Evolutionary conservation across 441 rosid genomes (phyloP).

Genomic region (Populus hybrid): DNA sequence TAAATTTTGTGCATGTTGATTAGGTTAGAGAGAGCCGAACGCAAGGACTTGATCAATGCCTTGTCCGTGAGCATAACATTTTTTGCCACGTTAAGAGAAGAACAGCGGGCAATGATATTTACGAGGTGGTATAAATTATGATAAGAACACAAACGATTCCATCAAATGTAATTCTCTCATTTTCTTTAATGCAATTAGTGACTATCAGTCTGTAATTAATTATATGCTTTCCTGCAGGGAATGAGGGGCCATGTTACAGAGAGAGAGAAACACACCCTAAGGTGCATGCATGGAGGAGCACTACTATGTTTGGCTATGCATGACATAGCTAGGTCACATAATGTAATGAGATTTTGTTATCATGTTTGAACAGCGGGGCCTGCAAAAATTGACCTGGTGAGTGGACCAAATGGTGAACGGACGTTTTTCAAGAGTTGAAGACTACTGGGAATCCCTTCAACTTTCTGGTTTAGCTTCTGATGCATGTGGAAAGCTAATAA

Average conservation of each 20-base stretch:
- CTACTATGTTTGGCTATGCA: background rate
- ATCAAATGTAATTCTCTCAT: too few relatives aligned
- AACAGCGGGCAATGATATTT: constrained; percentile 23
- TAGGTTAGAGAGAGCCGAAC: constrained; percentile 30
- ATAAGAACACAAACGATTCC: too few relatives aligned
- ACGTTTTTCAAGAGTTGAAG: constrained; percentile 7
- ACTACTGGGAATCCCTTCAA: constrained; percentile 10
- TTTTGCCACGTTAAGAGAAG: constrained; percentile 17
- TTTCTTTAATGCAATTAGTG: too few relatives aligned
- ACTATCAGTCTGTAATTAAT: too few relatives aligned
- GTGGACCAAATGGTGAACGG: constrained; percentile 10
- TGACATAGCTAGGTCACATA: background rate
- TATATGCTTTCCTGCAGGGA: background rate
- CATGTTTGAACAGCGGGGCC: constrained; percentile 17
- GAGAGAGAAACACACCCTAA: background rate
- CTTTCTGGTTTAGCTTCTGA: too few relatives aligned
- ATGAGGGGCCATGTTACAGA: background rate
- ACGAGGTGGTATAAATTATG: background rate
- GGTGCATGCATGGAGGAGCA: background rate
- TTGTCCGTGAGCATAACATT: constrained; percentile 24
- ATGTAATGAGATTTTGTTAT: background rate
- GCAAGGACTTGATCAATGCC: constrained; percentile 25
- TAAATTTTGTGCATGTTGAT: background rate
- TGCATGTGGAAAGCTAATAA: too few relatives aligned
- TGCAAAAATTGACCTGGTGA: constrained; percentile 2